Percentiles rank a stretch among this genome's conserved stretches.
Evolutionary conservation across 2,329 filamentous ascomycete species (phyloP).

Genomic region (Fusarium continuum): DNA sequence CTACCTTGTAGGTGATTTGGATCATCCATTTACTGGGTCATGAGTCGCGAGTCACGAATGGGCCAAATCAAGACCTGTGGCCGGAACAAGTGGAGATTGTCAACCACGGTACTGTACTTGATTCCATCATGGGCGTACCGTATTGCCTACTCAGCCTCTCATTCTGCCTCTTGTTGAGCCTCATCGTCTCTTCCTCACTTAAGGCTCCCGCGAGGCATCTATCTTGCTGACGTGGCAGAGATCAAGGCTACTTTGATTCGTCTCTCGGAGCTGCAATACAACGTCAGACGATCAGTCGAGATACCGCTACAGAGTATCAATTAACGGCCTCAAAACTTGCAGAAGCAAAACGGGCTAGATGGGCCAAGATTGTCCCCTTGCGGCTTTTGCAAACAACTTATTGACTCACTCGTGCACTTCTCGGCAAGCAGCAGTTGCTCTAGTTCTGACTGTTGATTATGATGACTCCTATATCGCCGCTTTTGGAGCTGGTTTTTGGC

Average conservation of each 20-base stretch:
- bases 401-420: background rate
- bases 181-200: slow-evolving; percentile 5
- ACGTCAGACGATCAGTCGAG: slow-evolving; percentile 27
- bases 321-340: slow-evolving; percentile 21
- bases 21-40: background rate
- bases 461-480: slow-evolving; percentile 16
- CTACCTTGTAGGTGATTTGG: background rate
- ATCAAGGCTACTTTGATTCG: slow-evolving; percentile 4
- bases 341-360: background rate
- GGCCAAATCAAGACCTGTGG: background rate
- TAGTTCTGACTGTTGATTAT: slow-evolving; percentile 10
- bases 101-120: too few species aligned
- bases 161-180: slow-evolving; percentile 31
- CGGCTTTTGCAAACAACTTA: slow-evolving; percentile 6
- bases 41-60: too few species aligned
- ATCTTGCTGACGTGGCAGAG: slow-evolving; percentile 36
- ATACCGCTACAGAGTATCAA: background rate
- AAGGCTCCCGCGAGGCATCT: slow-evolving; percentile 19
- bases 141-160: background rate
- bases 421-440: slow-evolving; percentile 11
- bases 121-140: background rate
- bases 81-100: slow-evolving; percentile 7
- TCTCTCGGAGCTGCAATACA: slow-evolving; percentile 10
- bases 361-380: background rate
- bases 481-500: slow-evolving; percentile 3